Percentiles rank a stretch among this genome's conserved stretches.
phyloP scores from a whole-genome alignment of 2,329 filamentous ascomycete genomes.

The Fusarium keratoplasticum region DNA sequence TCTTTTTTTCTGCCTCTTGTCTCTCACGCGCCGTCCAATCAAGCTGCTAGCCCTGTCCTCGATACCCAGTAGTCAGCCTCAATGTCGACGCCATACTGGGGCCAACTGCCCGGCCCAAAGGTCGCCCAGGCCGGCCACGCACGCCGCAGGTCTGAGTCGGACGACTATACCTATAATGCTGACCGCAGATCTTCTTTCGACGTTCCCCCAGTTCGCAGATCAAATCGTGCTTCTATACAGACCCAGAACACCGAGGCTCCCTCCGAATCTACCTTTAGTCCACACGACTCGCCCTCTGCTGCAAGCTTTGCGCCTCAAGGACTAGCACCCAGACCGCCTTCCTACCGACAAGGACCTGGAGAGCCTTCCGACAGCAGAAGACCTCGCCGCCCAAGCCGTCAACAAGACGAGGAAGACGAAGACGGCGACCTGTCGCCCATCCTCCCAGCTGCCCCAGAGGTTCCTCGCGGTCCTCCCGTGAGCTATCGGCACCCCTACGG shows the following conservation, averaged over 20 bases:
- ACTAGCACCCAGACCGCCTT: slow-evolving; percentile 70
- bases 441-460: slow-evolving; percentile 69
- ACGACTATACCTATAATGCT: slow-evolving; percentile 46
- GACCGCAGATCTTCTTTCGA: slow-evolving; percentile 50
- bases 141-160: slow-evolving; percentile 52
- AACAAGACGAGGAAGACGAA: slow-evolving; percentile 53
- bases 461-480: slow-evolving; percentile 67
- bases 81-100: slow-evolving; percentile 69
- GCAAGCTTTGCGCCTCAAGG: slow-evolving; percentile 64
- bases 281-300: slow-evolving; percentile 65
- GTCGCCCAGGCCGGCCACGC: slow-evolving; percentile 46
- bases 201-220: slow-evolving; percentile 56
- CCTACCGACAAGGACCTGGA: slow-evolving; percentile 60
- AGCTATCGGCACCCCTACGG: slow-evolving; percentile 65
- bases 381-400: slow-evolving; percentile 52
- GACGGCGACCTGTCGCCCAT: slow-evolving; percentile 51
- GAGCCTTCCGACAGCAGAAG: slow-evolving; percentile 56
- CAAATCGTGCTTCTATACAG: slow-evolving; percentile 66
- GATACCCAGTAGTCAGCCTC: slow-evolving; percentile 39
- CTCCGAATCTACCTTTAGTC: slow-evolving; percentile 70
- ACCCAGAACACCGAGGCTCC: slow-evolving; percentile 66
- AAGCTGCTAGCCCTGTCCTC: slow-evolving; percentile 20
- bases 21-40: slow-evolving; percentile 41
- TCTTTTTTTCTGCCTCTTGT: slow-evolving; percentile 17
- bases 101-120: slow-evolving; percentile 65